A percentile compares a stretch with the other conserved stretches of the same genome.
These are phyloP conservation scores for Citrus sp. DNA, from an alignment of 345 rosid genomes.

Conservation along the genomic window DNA sequence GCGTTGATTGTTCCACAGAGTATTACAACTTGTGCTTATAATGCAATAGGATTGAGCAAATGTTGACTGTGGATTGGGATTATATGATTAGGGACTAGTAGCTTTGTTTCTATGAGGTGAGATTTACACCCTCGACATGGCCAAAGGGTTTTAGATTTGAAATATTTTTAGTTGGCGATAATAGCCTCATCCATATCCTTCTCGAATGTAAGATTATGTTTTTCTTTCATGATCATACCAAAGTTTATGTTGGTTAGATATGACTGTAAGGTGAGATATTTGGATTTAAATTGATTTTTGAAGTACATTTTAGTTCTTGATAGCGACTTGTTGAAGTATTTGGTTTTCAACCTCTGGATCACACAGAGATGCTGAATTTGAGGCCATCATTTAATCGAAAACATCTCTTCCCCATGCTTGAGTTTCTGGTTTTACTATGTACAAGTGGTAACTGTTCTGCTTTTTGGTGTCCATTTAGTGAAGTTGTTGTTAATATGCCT, in stretches of 20 bases:
- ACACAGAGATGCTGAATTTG: background rate
- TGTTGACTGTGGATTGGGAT: background rate
- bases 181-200: background rate
- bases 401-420: background rate
- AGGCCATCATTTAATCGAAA: background rate
- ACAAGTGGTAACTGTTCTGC: background rate
- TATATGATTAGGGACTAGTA: background rate
- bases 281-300: background rate
- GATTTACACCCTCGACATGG: background rate
- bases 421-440: background rate
- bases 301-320: background rate
- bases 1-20: background rate
- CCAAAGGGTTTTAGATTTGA: background rate
- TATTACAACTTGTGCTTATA: background rate
- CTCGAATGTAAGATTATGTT: background rate
- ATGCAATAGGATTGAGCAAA: background rate
- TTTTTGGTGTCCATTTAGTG: background rate
- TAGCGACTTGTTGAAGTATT: background rate
- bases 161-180: background rate
- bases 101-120: background rate
- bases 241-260: background rate
- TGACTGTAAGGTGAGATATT: no score
- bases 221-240: background rate
- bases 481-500: background rate
- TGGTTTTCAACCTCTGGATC: background rate